These are phyloP conservation scores for Pisolithus marmoratus DNA, from an alignment of 768 basidiomycete species.

Conservation along the genomic window DNA sequence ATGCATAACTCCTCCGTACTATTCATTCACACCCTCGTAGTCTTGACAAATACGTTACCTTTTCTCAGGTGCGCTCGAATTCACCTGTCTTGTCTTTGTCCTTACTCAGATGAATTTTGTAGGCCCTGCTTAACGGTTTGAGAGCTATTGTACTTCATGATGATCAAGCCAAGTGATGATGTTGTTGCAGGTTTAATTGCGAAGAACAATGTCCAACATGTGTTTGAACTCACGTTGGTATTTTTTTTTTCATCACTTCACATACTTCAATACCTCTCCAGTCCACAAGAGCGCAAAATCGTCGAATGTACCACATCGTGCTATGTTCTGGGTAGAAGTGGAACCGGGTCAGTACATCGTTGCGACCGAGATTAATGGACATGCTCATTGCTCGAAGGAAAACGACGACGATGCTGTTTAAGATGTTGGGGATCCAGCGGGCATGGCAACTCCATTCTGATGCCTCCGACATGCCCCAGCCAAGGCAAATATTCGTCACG, in stretches of 20 bases:
- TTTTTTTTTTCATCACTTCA: background rate
- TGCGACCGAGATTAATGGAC: too few species aligned
- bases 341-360: conserved; percentile 42
- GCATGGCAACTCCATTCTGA: conserved; percentile 36
- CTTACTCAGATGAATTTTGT: conserved; percentile 2
- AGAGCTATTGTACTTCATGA: background rate
- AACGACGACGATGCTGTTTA: conserved; percentile 73
- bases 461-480: conserved; percentile 31
- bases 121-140: conserved; percentile 21
- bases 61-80: conserved; percentile 17
- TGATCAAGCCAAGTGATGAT: background rate
- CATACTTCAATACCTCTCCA: conserved; percentile 13
- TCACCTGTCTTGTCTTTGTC: conserved; percentile 34
- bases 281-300: conserved; percentile 47
- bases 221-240: conserved; percentile 22
- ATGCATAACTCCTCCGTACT: background rate
- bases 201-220: conserved; percentile 19
- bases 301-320: conserved; percentile 58
- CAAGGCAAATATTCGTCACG: conserved; percentile 68
- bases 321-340: conserved; percentile 62
- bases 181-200: conserved; percentile 16
- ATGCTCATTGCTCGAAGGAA: conserved; percentile 37
- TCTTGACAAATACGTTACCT: conserved; percentile 25
- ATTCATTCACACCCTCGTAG: conserved; percentile 41
- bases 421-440: conserved; percentile 65